Percentiles rank a stretch among this genome's conserved stretches.
Evolutionary conservation across 2,329 filamentous ascomycete genomes (phyloP).

Genomic region (Ophiostoma montium): DNA sequence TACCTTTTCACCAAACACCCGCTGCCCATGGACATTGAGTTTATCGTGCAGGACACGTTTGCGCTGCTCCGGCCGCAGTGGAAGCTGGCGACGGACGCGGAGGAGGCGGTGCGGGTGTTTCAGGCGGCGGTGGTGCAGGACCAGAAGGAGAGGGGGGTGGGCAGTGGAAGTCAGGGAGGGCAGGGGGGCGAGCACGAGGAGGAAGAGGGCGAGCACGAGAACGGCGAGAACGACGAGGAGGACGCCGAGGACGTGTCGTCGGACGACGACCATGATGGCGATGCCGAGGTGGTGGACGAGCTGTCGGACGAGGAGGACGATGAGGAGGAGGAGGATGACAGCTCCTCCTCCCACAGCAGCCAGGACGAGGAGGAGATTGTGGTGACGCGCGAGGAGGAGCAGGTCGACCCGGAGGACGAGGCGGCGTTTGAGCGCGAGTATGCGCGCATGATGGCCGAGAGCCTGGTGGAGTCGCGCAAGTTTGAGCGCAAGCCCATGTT

Average conservation of each 20-base stretch:
- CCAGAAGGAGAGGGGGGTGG: slow-evolving; percentile 63
- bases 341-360: slow-evolving; percentile 23
- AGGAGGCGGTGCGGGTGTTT: slow-evolving; percentile 74
- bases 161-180: background rate
- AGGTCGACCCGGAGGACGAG: slow-evolving; percentile 83
- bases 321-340: slow-evolving; percentile 38
- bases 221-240: slow-evolving; percentile 56
- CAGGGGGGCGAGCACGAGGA: slow-evolving; percentile 38
- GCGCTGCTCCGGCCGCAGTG: slow-evolving; percentile 76
- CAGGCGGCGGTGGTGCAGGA: slow-evolving; percentile 81
- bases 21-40: slow-evolving; percentile 93
- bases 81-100: slow-evolving; percentile 67
- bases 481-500: slow-evolving; percentile 91
- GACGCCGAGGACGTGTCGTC: slow-evolving; percentile 79
- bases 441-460: slow-evolving; percentile 96
- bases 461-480: slow-evolving; percentile 73
- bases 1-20: slow-evolving; percentile 85
- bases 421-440: slow-evolving; percentile 97
- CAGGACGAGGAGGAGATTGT: slow-evolving; percentile 80
- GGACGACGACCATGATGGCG: slow-evolving; percentile 56
- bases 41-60: slow-evolving; percentile 87
- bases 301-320: slow-evolving; percentile 16
- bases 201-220: slow-evolving; percentile 74
- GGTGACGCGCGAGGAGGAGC: slow-evolving; percentile 79
- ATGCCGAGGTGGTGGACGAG: slow-evolving; percentile 39